Conservation (phyloP, 441 rosid genomes). For the Bruguiera hainesii region DNA sequence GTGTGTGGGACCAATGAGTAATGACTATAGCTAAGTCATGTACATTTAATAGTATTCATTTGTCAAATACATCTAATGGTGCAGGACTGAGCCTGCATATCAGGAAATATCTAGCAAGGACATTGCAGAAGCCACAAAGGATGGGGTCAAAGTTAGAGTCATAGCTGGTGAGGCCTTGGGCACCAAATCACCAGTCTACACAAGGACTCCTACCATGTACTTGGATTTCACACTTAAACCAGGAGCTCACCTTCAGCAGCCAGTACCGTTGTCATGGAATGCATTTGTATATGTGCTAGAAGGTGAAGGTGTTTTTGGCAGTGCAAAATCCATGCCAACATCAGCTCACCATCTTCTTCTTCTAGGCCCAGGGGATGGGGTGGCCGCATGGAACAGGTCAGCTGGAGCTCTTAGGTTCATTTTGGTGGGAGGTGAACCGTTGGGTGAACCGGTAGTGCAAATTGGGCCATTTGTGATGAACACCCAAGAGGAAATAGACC, state of each 20-base stretch:
- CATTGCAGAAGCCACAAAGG: conserved; percentile 52
- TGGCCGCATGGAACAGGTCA: conserved; percentile 76
- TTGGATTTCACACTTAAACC: conserved; percentile 71
- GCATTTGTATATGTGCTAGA: conserved; percentile 70
- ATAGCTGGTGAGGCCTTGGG: conserved; percentile 90
- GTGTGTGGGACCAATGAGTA: no score
- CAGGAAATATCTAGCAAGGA: conserved; percentile 71
- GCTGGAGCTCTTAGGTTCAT: conserved; percentile 54
- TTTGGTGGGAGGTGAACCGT: conserved; percentile 74
- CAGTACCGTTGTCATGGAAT: conserved; percentile 62
- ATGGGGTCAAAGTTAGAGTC: conserved; percentile 66
- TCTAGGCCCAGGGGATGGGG: conserved; percentile 52
- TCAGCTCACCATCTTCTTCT: conserved; percentile 61
- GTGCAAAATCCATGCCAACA: conserved; percentile 26
- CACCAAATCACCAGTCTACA: conserved; percentile 56
- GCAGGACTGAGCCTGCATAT: conserved; percentile 76
- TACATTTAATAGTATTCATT: neutral
- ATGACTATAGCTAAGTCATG: no score
- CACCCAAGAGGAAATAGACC: conserved; percentile 77
- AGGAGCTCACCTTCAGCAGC: conserved; percentile 57
- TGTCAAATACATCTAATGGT: neutral
- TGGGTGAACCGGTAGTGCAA: conserved; percentile 73
- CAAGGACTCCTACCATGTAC: conserved; percentile 88
- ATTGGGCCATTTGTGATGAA: conserved; percentile 95
- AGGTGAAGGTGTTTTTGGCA: conserved; percentile 70